Percentiles rank a stretch among this genome's conserved stretches.
Conservation (phyloP, 371 early-diverging fungal genomes). For the Umbelopsis sp. region DNA sequence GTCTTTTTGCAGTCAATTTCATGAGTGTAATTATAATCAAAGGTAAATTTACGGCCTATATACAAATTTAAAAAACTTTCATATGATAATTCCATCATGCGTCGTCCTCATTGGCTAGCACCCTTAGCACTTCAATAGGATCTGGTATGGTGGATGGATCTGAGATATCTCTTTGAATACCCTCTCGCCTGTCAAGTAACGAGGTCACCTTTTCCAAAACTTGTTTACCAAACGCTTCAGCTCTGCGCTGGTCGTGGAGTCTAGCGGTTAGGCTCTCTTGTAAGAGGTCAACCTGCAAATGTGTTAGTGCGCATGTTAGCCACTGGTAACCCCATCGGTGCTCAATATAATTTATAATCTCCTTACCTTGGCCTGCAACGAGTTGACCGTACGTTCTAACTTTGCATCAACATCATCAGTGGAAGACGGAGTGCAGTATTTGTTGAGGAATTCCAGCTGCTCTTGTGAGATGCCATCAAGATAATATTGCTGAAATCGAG, state of each 20-base stretch:
- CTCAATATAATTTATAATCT: not conserved
- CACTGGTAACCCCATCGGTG: not conserved
- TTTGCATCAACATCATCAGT: slow-evolving; percentile 6
- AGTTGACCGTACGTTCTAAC: not conserved
- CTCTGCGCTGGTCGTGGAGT: not conserved
- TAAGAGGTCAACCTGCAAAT: not conserved
- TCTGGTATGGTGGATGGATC: not conserved
- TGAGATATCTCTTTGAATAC: not conserved
- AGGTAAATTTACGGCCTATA: not conserved
- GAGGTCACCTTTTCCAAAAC: not conserved
- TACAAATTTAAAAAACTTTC: not conserved
- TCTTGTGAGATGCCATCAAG: slow-evolving; percentile 5
- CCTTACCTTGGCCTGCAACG: slow-evolving; percentile 2
- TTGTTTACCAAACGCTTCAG: slow-evolving; percentile 1
- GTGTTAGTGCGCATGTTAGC: not conserved
- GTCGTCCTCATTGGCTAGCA: not conserved
- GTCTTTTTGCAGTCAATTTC: no score
- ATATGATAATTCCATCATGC: not conserved
- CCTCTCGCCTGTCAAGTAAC: slow-evolving; percentile 6
- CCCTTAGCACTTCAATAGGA: not conserved
- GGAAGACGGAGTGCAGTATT: slow-evolving; percentile 8
- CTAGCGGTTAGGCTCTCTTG: slow-evolving; percentile 5
- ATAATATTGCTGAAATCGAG: slow-evolving; percentile 8
- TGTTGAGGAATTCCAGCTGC: slow-evolving; percentile 11
- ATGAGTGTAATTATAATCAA: not conserved